Base-by-base conservation (phyloP, 108 stramenopile species). In the Nitzschia putrida region DNA sequence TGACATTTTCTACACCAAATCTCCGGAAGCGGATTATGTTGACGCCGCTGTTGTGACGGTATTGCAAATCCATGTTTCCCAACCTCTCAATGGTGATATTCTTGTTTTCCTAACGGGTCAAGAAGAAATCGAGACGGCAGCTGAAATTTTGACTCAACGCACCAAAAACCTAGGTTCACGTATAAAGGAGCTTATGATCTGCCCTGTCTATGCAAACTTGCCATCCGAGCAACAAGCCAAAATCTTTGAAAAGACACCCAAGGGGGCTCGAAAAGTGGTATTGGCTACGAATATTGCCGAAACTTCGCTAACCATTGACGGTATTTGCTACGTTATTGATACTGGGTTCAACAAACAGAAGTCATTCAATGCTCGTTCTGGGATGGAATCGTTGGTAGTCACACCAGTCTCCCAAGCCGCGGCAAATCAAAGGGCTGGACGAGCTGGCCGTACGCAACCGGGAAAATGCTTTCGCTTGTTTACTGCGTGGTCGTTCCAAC, bases 401-500 rank as follows among this genome's bases (percentile, higher is more conserved):
- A 97, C 97, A 59, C 98, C 98, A 11, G 82, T 99, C 20, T 96
- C 95, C n/a, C 93, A 98, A 75, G 99, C 96, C 16, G 93, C 96
- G 8, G 92, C 97, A 10, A 85, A 96, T 45, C 97, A 99, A 80
- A 68, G 98, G 22, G 88, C 97, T 24, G 99, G 99, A 10, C 74
- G 99, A 39, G 82, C 82, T 10, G 98, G 98, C 3, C 81, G 99
- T 13, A 99, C 99, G 14, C 95, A 92, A 68, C 96, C 98, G 8
- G 99, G 99, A 34, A 99, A 98, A 74, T 99, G 99, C 78, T 99
- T 99, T 80, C 91, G 99, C n/a, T 85, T 99, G 4, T 99, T 86
- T 80, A 99, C 99, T 29, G 88, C 93, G 9, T 98, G 96, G 90
- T 95, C 95, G 12, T 99, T 96, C 68, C 90, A 97, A 78, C 77